A percentile compares a stretch with the other conserved stretches of the same genome.
These are phyloP conservation scores for Hypoxylon cercidicola DNA, from an alignment of 495 filamentous ascomycete species.

Conservation along the genomic window DNA sequence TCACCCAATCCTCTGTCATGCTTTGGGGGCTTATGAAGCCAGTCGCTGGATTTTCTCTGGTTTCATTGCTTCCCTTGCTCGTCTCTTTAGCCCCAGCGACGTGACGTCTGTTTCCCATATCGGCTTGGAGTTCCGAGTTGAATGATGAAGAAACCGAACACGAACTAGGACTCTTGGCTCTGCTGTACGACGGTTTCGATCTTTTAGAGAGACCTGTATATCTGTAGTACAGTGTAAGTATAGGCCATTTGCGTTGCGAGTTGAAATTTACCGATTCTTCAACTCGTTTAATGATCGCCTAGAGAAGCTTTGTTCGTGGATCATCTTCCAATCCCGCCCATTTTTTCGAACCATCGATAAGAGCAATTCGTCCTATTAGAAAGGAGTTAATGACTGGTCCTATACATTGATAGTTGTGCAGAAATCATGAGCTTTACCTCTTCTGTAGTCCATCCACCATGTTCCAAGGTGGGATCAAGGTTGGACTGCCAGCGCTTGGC, in stretches of 20 bases:
- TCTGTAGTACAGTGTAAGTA: neutral
- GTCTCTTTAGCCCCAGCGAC: too few relatives aligned
- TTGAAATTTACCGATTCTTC: slow-evolving; percentile 42
- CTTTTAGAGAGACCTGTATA: neutral
- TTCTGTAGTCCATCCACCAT: slow-evolving; percentile 49
- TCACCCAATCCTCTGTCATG: slow-evolving; percentile 8
- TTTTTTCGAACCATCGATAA: slow-evolving; percentile 48
- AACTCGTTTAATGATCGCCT: slow-evolving; percentile 49
- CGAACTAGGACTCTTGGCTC: neutral
- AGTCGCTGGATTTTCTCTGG: neutral
- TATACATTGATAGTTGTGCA: neutral
- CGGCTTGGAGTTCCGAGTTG: neutral
- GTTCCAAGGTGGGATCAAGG: slow-evolving; percentile 53
- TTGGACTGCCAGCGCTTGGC: slow-evolving; percentile 56
- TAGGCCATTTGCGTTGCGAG: neutral
- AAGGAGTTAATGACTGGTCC: neutral
- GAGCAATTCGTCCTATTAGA: slow-evolving; percentile 46
- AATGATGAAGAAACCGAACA: neutral
- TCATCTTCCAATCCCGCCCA: slow-evolving; percentile 54
- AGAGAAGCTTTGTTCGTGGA: slow-evolving; percentile 49
- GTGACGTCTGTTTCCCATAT: neutral
- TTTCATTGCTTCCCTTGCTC: neutral
- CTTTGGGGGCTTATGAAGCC: neutral
- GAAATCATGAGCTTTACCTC: slow-evolving; percentile 46
- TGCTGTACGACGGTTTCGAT: neutral